A percentile compares a stretch with the other conserved stretches of the same genome.
Evolutionary conservation across 257 asterid genomes (phyloP).

Genomic region (Solanum pimpinellifolium): DNA sequence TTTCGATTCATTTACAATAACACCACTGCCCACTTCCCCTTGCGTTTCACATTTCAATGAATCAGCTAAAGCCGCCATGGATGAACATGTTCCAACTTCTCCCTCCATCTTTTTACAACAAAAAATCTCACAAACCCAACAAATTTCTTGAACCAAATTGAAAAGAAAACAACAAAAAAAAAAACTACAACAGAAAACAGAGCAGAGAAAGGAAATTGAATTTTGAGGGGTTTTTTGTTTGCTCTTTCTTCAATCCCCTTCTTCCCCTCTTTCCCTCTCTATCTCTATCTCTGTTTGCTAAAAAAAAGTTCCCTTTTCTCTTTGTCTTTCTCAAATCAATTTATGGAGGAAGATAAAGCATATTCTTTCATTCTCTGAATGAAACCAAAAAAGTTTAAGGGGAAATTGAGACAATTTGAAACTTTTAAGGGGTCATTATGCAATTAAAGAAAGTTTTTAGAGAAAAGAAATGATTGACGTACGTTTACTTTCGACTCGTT

Average conservation of each 20-base stretch:
- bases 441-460: neutral
- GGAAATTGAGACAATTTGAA: neutral
- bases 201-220: neutral
- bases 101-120: slow-evolving; percentile 19
- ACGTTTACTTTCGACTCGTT: neutral
- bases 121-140: neutral
- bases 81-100: slow-evolving; percentile 4
- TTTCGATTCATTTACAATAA: slow-evolving; percentile 10
- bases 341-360: slow-evolving; percentile 11
- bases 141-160: neutral
- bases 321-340: neutral
- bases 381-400: slow-evolving; percentile 2
- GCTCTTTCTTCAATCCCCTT: slow-evolving; percentile 11
- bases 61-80: neutral
- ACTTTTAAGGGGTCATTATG: neutral
- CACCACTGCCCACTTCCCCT: neutral
- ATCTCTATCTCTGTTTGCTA: neutral
- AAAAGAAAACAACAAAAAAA: neutral
- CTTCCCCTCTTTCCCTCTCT: neutral
- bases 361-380: slow-evolving; percentile 22
- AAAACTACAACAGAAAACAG: neutral
- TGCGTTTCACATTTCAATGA: neutral
- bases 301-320: neutral
- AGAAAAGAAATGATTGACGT: neutral
- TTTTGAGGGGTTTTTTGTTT: slow-evolving; percentile 5